These are phyloP conservation scores for Rhododendron griersonianum DNA, from an alignment of 148 eudicot species.

Conservation along the genomic window DNA sequence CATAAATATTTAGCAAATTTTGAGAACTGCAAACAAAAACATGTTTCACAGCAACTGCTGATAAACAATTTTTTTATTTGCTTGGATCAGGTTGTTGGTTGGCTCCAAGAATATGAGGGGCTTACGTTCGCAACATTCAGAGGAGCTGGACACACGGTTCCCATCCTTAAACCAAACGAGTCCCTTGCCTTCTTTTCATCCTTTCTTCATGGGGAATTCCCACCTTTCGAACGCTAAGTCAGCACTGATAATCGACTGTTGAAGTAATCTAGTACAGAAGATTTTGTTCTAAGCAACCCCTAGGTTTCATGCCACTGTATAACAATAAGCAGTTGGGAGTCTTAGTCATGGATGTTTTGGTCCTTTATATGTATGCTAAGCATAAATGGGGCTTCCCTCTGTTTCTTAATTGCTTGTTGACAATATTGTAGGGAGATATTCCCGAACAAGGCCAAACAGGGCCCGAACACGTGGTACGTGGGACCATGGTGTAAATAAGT, in stretches of 20 bases:
- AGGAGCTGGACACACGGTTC: constrained; percentile 97
- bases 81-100: constrained; percentile 70
- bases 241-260: neutral
- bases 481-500: too few species aligned
- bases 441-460: too few species aligned
- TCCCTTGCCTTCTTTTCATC: constrained; percentile 70
- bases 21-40: neutral
- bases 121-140: constrained; percentile 86
- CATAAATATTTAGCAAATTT: neutral
- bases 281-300: neutral
- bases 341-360: neutral
- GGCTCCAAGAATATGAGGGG: constrained; percentile 87
- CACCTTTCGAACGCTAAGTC: constrained; percentile 43
- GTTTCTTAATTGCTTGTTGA: neutral
- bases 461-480: too few species aligned
- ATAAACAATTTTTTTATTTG: neutral
- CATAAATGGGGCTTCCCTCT: neutral
- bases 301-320: neutral
- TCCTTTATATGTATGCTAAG: neutral
- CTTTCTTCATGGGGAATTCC: constrained; percentile 58
- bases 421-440: too few species aligned
- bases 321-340: neutral
- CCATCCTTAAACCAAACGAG: constrained; percentile 76
- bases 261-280: neutral
- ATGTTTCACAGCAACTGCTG: neutral